Percentiles rank a stretch among this genome's conserved stretches.
phyloP scores from a whole-genome alignment of 75 land plant species.

The Pinus albicaulis region DNA sequence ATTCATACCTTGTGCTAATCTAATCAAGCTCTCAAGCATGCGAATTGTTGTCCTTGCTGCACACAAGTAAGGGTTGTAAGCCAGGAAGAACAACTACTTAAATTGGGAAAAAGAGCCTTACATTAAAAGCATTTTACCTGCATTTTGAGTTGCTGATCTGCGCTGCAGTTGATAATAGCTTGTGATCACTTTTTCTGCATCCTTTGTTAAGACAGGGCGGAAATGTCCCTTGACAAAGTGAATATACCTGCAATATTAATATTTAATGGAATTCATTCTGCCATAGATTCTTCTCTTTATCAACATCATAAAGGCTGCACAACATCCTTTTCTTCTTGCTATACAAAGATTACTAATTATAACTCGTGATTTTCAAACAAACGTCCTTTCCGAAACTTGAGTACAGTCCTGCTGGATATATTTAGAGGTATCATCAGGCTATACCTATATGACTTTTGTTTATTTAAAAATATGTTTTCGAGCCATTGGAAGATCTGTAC shows the following conservation, averaged over 20 bases:
- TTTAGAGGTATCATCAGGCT: no score
- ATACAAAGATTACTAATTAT: no score
- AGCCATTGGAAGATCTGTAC: no score
- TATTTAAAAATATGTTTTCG: no score
- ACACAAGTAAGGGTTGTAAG: background rate
- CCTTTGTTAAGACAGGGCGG: constrained; percentile 71
- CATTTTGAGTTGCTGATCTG: constrained; percentile 84
- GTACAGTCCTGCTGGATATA: no score
- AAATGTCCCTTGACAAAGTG: constrained; percentile 74
- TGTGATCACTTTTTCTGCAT: constrained; percentile 79
- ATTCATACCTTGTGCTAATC: constrained; percentile 86
- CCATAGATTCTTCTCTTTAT: no score
- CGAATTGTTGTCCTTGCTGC: constrained; percentile 95
- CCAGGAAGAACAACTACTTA: background rate
- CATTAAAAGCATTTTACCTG: constrained; percentile 38
- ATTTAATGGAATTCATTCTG: no score
- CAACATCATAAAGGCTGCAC: no score
- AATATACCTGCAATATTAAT: constrained; percentile 59
- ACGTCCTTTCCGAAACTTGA: no score
- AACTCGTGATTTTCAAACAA: no score
- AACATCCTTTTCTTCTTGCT: no score
- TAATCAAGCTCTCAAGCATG: constrained; percentile 95
- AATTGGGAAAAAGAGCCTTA: background rate
- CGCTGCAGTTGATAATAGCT: constrained; percentile 93
- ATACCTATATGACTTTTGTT: no score